Conservation (phyloP, 1,284 basidiomycete genomes). For the Rhodotorula glutinis region DNA sequence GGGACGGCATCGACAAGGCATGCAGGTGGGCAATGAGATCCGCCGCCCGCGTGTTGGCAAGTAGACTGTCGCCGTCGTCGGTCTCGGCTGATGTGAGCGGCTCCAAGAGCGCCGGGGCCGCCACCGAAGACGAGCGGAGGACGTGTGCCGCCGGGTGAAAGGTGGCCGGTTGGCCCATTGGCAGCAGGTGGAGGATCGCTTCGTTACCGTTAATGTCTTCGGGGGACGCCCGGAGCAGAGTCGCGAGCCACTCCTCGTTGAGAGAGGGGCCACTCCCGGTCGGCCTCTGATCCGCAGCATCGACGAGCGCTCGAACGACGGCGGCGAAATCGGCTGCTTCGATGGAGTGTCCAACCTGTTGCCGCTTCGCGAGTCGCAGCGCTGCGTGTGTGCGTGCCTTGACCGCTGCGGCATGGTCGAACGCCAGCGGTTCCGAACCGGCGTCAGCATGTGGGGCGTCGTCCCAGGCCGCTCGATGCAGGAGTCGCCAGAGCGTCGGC, state of each 20-base stretch:
- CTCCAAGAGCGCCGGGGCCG: neutral
- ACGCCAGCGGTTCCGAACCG: neutral
- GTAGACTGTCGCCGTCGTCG: neutral
- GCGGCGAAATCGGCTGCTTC: neutral
- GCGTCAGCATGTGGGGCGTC: no score
- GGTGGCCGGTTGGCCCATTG: neutral
- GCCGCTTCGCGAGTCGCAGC: neutral
- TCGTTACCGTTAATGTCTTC: neutral
- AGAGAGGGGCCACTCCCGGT: neutral
- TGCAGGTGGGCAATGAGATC: constrained; percentile 27
- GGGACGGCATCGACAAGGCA: constrained; percentile 15
- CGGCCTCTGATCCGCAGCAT: constrained; percentile 9
- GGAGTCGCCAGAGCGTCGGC: constrained; percentile 10
- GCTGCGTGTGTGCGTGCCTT: neutral
- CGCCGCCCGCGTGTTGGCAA: neutral
- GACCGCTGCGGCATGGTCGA: neutral
- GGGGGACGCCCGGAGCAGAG: neutral
- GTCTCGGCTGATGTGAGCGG: neutral
- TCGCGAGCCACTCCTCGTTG: constrained; percentile 11
- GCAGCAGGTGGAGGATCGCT: neutral
- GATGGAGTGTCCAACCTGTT: neutral
- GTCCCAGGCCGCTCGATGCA: constrained; percentile 8
- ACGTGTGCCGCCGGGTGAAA: neutral
- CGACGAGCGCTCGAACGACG: constrained; percentile 13
- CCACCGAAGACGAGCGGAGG: neutral